Evolutionary conservation across 164 flowering plant genomes (phyloP).

Genomic region (Berberis vulgaris): DNA sequence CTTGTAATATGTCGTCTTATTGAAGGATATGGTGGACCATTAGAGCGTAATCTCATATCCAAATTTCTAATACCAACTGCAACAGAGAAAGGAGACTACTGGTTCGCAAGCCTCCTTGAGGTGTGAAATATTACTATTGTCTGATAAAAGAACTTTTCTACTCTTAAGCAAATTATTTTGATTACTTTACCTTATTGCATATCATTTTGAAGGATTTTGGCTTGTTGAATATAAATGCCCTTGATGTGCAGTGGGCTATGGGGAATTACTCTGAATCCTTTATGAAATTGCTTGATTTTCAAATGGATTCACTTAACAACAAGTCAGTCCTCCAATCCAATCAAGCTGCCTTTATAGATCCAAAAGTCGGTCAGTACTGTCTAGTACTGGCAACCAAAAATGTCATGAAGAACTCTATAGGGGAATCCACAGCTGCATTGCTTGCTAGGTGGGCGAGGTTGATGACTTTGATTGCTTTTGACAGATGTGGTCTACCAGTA

Average conservation of each 20-base stretch:
- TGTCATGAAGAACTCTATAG: constrained; percentile 68
- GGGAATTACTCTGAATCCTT: constrained; percentile 70
- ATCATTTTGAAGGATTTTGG: not conserved
- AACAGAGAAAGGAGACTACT: constrained; percentile 61
- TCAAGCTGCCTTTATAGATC: constrained; percentile 48
- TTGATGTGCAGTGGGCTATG: constrained; percentile 68
- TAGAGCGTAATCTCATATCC: constrained; percentile 55
- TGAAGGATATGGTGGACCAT: constrained; percentile 70
- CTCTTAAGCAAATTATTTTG: too few relatives aligned
- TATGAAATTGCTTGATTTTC: constrained; percentile 41
- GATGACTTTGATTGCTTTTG: constrained; percentile 61
- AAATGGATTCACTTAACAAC: constrained; percentile 14
- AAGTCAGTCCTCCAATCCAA: constrained; percentile 23
- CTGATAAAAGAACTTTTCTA: too few relatives aligned
- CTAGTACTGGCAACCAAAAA: constrained; percentile 46
- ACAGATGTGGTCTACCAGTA: constrained; percentile 85
- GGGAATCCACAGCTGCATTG: constrained; percentile 53
- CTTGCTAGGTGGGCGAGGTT: constrained; percentile 64
- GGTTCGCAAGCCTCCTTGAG: constrained; percentile 85
- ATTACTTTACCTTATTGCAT: too few relatives aligned
- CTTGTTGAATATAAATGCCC: constrained; percentile 7
- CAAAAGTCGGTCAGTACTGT: constrained; percentile 76
- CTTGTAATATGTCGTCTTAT: constrained; percentile 87
- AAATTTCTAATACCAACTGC: constrained; percentile 74
- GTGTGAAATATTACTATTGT: constrained; percentile 20